These are phyloP conservation scores for Globisporangium nodosum DNA, from an alignment of 352 stramenopile genomes.

Conservation along the genomic window DNA sequence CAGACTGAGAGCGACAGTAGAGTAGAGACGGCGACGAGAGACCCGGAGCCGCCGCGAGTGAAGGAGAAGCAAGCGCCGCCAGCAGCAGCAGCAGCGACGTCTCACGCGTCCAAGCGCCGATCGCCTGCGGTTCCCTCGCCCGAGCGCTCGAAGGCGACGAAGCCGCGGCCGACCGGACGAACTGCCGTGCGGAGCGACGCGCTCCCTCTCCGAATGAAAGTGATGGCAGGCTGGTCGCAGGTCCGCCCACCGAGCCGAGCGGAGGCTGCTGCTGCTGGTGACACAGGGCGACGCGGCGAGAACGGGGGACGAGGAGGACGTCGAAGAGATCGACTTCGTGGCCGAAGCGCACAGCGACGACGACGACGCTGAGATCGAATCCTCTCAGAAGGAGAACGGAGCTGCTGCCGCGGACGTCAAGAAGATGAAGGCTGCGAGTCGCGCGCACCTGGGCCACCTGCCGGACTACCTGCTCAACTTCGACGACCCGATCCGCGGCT, in stretches of 20 bases:
- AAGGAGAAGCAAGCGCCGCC: neutral
- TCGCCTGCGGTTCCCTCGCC: neutral
- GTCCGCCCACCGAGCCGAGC: too few relatives aligned
- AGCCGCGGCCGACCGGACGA: slow-evolving; percentile 3
- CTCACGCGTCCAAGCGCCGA: slow-evolving; percentile 8
- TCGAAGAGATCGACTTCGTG: slow-evolving; percentile 21
- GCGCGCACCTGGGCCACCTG: neutral
- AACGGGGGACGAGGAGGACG: slow-evolving; percentile 16
- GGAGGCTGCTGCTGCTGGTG: too few relatives aligned
- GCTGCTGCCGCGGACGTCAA: slow-evolving; percentile 5
- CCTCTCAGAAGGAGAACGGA: too few relatives aligned
- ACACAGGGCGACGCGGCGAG: neutral
- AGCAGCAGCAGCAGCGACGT: neutral
- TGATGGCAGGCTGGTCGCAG: too few relatives aligned
- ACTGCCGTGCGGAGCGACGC: too few relatives aligned
- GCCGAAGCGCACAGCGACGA: neutral
- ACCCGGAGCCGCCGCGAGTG: too few relatives aligned
- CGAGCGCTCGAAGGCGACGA: slow-evolving; percentile 7
- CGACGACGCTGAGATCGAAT: too few relatives aligned
- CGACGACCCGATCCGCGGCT: slow-evolving; percentile 55
- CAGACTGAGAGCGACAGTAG: too few relatives aligned
- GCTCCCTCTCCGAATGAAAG: too few relatives aligned
- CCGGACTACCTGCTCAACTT: slow-evolving; percentile 52
- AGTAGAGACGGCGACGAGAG: too few relatives aligned
- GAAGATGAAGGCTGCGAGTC: slow-evolving; percentile 21